Evolutionary conservation across 345 rosid genomes (phyloP).

Genomic region (Bretschneidera sinensis): DNA sequence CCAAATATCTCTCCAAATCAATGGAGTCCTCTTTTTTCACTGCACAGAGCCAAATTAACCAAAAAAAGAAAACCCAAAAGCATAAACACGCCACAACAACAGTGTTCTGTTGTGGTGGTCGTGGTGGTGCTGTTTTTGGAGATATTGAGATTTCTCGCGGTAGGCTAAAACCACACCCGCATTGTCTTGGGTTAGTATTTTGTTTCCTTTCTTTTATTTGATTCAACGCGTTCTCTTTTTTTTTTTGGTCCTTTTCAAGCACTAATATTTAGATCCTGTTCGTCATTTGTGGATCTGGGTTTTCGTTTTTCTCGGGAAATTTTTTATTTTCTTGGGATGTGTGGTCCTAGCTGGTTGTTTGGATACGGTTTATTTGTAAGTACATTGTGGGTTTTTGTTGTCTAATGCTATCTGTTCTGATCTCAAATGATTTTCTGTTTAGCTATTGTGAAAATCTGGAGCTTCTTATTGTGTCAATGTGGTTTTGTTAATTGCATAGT

Average conservation of each 20-base stretch:
- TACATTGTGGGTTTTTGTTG: slow-evolving; percentile 6
- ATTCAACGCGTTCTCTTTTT: too few relatives aligned
- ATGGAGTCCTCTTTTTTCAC: background rate
- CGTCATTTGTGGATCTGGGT: background rate
- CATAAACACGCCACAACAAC: background rate
- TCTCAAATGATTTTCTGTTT: background rate
- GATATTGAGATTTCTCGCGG: background rate
- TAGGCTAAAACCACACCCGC: background rate
- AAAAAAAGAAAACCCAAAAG: background rate
- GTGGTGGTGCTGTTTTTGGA: background rate
- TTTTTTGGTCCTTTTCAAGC: too few relatives aligned
- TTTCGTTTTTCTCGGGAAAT: background rate
- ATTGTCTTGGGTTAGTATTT: slow-evolving; percentile 6
- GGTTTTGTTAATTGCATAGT: too few relatives aligned
- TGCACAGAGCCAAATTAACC: background rate
- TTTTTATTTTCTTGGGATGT: background rate
- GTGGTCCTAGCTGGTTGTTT: background rate
- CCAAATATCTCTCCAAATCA: background rate
- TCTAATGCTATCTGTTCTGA: too few relatives aligned
- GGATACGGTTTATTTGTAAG: background rate
- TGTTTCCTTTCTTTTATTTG: too few relatives aligned
- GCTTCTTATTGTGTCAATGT: too few relatives aligned
- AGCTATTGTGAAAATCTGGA: slow-evolving; percentile 9
- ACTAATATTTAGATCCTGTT: background rate
- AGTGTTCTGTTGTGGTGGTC: background rate